Evolutionary conservation across 2,329 filamentous ascomycete species (phyloP), one percentile per base, ranked within the genome.

Genomic region (Claviceps sorghi): DNA sequence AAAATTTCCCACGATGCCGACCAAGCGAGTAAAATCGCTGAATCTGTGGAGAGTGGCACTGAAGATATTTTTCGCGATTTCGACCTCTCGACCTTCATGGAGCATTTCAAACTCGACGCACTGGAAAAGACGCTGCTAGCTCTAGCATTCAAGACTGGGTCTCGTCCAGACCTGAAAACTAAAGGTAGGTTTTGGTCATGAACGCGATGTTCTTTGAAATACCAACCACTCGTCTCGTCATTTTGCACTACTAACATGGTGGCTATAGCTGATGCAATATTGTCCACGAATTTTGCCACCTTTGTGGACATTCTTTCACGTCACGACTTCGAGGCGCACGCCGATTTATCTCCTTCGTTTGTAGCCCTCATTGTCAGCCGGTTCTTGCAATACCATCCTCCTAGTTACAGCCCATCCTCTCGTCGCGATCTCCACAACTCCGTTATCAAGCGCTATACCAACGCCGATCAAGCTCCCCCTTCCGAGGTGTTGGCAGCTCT

Each of bases 41-140:
- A 97, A 66, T 86, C 90, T 21, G 85, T 98, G 64, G 90, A 96
- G 67, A 84, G 83, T 1, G 87, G 83, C 21, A 91, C 93, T 59
- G 89, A 93, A 61, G 91, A 98, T 60, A 80, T 95, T 55, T 96
- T 95, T 67, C 85, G 89, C 53, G 91, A 97, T 65, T 96, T 98
- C 62, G 91, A 98, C 65, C 78, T 98, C n/a, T 86, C 87, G 2
- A 87, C 86, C 2, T 97, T 98, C 65, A 83, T 97, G 76, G 86
- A 95, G 57, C 90, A 97, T 67, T 98, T 98, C 74, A 89, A 90
- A 65, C 77, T 96, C 51, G 90, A 96, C 69, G 82, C 88, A 10
- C 69, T 96, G 47, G 82, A 89, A 62, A 95, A 95, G 74, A 87
- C 88, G 42, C 79, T 94, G 56, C 76, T 98, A 57, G 88, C 88